phyloP scores from a whole-genome alignment of 2,329 filamentous ascomycete species.

The Sarocladium oryzae region DNA sequence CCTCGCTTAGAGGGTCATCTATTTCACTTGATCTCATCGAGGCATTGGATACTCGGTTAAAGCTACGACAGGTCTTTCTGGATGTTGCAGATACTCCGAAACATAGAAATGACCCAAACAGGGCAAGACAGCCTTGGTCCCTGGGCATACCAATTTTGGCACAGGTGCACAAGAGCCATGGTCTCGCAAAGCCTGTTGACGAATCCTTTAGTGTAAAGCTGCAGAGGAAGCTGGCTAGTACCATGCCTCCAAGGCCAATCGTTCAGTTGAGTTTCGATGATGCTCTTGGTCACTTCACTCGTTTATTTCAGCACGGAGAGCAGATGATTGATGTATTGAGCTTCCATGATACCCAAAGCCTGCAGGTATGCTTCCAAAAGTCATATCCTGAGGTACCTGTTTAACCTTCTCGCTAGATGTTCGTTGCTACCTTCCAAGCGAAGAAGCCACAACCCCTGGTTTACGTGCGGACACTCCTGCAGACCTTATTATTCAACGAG shows the following conservation, averaged over 20 bases:
- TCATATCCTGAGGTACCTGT: background rate
- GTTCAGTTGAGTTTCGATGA: constrained; percentile 69
- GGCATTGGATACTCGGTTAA: constrained; percentile 60
- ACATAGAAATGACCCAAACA: constrained; percentile 37
- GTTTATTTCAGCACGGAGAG: constrained; percentile 64
- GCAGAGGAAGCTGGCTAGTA: constrained; percentile 86
- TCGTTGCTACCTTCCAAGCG: constrained; percentile 67
- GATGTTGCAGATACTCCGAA: constrained; percentile 43
- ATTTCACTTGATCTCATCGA: constrained; percentile 34
- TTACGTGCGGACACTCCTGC: constrained; percentile 74
- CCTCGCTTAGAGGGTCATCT: constrained; percentile 27
- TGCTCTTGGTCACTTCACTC: constrained; percentile 62
- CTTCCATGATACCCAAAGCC: constrained; percentile 61
- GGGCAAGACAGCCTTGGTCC: constrained; percentile 44
- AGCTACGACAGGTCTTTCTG: constrained; percentile 60
- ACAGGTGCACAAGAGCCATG: constrained; percentile 51
- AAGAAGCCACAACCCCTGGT: constrained; percentile 77
- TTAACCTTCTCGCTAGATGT: constrained; percentile 44
- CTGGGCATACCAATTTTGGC: constrained; percentile 45
- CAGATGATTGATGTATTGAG: constrained; percentile 62
- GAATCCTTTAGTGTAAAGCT: constrained; percentile 87
- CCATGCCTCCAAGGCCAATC: constrained; percentile 86
- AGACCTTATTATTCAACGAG: constrained; percentile 68
- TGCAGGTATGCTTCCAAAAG: constrained; percentile 48
- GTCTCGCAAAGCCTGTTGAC: constrained; percentile 57